Evolutionary conservation across 176 grass and related monocot genomes (phyloP).

Genomic region (Carex littledalei): DNA sequence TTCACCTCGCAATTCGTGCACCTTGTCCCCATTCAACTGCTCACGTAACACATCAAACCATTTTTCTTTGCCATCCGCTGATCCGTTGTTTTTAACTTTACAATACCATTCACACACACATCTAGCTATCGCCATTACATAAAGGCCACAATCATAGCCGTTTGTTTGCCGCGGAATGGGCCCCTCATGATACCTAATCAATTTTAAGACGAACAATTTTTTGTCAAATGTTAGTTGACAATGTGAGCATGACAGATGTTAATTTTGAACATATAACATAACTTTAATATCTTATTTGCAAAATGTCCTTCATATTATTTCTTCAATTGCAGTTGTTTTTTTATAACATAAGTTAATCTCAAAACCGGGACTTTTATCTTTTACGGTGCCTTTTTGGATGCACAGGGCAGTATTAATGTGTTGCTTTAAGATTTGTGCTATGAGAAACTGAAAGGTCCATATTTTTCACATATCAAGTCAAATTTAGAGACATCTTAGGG

Average conservation of each 20-base stretch:
- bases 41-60: conserved; percentile 51
- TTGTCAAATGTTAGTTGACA: background rate
- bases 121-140: conserved; percentile 52
- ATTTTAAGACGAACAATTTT: background rate
- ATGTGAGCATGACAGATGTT: background rate
- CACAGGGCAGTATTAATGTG: no score
- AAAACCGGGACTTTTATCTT: no score
- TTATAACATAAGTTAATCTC: no score
- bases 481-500: no score
- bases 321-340: no score
- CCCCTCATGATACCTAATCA: conserved; percentile 37
- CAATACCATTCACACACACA: conserved; percentile 56
- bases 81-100: background rate
- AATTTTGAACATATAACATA: no score
- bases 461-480: no score
- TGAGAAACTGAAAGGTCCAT: no score
- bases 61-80: background rate
- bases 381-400: no score
- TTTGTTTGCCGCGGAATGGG: conserved; percentile 62
- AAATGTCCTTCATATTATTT: no score
- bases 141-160: conserved; percentile 71
- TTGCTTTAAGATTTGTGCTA: no score
- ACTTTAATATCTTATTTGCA: no score
- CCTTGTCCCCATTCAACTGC: conserved; percentile 40
- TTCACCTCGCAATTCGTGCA: conserved; percentile 45